Conservation (phyloP, 2,329 filamentous ascomycete genomes). For the Colletotrichum musae region DNA sequence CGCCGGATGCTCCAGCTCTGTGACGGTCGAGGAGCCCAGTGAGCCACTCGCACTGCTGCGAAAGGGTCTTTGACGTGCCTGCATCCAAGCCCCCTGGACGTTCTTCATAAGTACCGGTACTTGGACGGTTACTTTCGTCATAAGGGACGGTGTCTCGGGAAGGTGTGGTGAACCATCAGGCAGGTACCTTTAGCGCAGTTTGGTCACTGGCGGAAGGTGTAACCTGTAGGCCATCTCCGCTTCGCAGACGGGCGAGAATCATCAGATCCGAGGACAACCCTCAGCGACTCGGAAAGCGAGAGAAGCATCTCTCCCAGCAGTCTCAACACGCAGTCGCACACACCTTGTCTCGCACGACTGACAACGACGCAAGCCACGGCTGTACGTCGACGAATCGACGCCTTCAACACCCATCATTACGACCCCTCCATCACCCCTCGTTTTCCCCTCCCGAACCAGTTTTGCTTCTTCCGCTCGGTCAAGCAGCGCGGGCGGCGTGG, state of each 20-base stretch:
- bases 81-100: too few species aligned
- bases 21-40: conserved; percentile 18
- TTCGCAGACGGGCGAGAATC: background rate
- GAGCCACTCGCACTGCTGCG: conserved; percentile 11
- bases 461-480: conserved; percentile 10
- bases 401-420: background rate
- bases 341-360: conserved; percentile 6
- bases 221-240: background rate
- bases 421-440: conserved; percentile 24
- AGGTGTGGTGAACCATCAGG: background rate
- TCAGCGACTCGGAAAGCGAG: conserved; percentile 38
- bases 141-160: background rate
- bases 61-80: conserved; percentile 24
- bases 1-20: conserved; percentile 13
- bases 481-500: conserved; percentile 15
- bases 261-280: conserved; percentile 34
- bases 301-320: conserved; percentile 2
- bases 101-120: conserved; percentile 1
- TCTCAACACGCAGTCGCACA: conserved; percentile 27
- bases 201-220: conserved; percentile 3
- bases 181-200: background rate
- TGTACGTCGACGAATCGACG: conserved; percentile 10
- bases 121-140: conserved; percentile 33
- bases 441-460: conserved; percentile 8
- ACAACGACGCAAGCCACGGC: conserved; percentile 29